These are phyloP conservation scores for Trichoderma harzianum DNA, from an alignment of 2,329 filamentous ascomycete genomes.

Conservation along the genomic window DNA sequence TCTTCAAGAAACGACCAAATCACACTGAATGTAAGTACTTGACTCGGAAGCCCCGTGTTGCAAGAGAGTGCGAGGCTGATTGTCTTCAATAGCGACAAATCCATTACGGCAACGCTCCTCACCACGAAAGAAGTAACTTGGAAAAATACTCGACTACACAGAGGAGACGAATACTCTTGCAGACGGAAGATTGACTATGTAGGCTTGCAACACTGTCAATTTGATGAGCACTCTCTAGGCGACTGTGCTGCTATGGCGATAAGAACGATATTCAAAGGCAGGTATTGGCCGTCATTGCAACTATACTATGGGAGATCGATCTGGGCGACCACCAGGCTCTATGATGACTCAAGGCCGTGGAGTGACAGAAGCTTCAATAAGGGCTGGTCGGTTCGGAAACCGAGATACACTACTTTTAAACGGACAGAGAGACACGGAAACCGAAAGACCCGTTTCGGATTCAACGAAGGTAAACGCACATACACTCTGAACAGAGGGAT, in stretches of 20 bases:
- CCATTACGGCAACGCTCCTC: background rate
- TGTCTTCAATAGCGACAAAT: background rate
- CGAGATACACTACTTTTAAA: too few relatives aligned
- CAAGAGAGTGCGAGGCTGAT: background rate
- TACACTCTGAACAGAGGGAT: background rate
- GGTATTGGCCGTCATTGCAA: too few relatives aligned
- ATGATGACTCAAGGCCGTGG: too few relatives aligned
- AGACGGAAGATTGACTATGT: background rate
- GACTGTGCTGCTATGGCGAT: background rate
- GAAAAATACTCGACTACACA: too few relatives aligned
- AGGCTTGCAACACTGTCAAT: rapidly evolving
- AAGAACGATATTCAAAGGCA: background rate
- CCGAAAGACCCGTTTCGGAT: too few relatives aligned
- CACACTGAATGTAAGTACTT: background rate
- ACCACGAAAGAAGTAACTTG: too few relatives aligned
- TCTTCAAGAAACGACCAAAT: background rate
- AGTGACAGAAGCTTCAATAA: too few relatives aligned
- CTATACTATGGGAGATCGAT: too few relatives aligned
- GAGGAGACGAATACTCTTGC: too few relatives aligned
- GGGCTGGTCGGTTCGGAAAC: too few relatives aligned
- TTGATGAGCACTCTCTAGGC: background rate
- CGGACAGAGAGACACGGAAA: too few relatives aligned
- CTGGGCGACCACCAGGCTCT: too few relatives aligned
- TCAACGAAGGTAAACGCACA: background rate
- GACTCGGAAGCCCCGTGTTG: background rate